Evolutionary conservation across 345 rosid genomes (phyloP).

Genomic region (Trapa bicornis): DNA sequence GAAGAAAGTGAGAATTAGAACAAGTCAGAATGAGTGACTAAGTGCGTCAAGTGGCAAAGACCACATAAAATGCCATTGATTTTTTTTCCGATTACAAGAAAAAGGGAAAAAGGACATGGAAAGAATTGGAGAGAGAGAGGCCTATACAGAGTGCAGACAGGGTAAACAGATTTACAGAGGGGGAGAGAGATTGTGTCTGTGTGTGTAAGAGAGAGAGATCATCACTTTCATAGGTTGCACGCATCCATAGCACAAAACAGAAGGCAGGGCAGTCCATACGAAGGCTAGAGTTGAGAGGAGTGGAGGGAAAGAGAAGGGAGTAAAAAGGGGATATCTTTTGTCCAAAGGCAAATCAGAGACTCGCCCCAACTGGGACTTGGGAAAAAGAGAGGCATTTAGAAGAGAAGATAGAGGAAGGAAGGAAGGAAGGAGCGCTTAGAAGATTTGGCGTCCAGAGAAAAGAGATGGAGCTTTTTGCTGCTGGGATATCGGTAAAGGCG

Average conservation of each 20-base stretch:
- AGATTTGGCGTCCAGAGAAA: background rate
- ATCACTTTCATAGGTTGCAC: slow-evolving; percentile 50
- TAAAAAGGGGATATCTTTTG: background rate
- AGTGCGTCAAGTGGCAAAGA: background rate
- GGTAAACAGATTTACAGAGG: background rate
- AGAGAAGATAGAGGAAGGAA: background rate
- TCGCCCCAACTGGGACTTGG: background rate
- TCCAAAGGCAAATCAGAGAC: background rate
- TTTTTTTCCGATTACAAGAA: background rate
- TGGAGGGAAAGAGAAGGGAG: background rate
- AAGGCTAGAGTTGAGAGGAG: slow-evolving; percentile 3
- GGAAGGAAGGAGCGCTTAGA: background rate
- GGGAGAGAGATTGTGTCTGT: background rate
- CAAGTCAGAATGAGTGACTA: slow-evolving; percentile 2
- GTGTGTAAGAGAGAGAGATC: slow-evolving; percentile 13
- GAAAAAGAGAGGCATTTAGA: background rate
- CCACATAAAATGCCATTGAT: slow-evolving; percentile 4
- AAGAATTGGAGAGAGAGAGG: slow-evolving; percentile 1
- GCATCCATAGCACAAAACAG: slow-evolving; percentile 42
- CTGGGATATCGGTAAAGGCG: background rate
- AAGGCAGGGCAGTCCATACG: slow-evolving; percentile 2
- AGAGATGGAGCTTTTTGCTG: background rate
- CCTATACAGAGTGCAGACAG: background rate
- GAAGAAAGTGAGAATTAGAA: no score
- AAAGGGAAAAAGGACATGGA: background rate